Evolutionary conservation across 768 basidiomycete genomes (phyloP), one percentile per base, ranked within the genome.

Genomic region (Mycena filopes): DNA sequence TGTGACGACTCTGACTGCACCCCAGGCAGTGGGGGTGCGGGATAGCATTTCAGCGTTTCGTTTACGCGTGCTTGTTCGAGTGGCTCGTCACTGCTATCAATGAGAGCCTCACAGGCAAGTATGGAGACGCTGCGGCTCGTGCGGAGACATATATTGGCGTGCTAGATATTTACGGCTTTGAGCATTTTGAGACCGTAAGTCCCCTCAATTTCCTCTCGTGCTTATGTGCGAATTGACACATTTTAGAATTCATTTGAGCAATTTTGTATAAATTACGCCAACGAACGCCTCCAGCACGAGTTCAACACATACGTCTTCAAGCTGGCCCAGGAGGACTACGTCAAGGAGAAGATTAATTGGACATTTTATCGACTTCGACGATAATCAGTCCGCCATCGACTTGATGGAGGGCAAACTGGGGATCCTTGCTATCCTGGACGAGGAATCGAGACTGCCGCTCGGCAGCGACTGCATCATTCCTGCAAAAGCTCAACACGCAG

Each of bases 271-370:
- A 99, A 99, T 75, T 99, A 98, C 75, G 98, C 98, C 23, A 99
- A 99, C 74, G 98, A 96, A 77, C 95, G 96, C 78, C 79, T 99
- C 40, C 98, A 99, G 72, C 98, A 99, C 76, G 96, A 98, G 93
- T 99, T 99, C 82, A 99, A 99, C 72, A 98, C 97, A 2, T 98
- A 99, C 75, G 98, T 99, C 49, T 96, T 95, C 87, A 96, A 99
- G 83, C 88, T 99, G 41, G 98, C 99, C 76, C 98, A 99, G 81
- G 98, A 99, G 74, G 98, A 99, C 80, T 99, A 99, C 75, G 89
- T 98, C 56, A 94, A 96, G 66, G 98, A 99, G 76, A 86, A 98
- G 78, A 99, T 99, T 75, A 95, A 96, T 75, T 99, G 98, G 98
- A 98, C 94, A n/a, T 9, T 99, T 99, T 79, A 99, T 99, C 75